These are phyloP conservation scores for Epithele typhae DNA, from an alignment of 768 basidiomycete genomes.

Conservation along the genomic window DNA sequence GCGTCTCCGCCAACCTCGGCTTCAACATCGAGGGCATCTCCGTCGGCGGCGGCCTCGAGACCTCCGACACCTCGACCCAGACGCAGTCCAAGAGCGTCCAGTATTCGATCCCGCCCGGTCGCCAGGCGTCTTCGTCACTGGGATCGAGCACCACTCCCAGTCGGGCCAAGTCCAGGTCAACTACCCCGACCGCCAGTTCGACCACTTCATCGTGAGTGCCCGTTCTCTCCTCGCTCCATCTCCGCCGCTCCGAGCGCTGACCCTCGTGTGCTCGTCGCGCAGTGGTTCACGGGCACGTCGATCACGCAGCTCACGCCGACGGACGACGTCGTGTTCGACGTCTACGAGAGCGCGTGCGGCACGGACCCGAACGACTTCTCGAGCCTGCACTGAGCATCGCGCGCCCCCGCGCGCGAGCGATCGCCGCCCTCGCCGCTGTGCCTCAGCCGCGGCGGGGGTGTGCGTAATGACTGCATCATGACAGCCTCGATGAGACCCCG, in stretches of 20 bases:
- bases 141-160: constrained; percentile 6
- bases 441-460: too few species aligned
- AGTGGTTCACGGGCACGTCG: constrained; percentile 1
- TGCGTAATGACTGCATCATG: too few species aligned
- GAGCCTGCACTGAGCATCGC: too few species aligned
- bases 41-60: constrained; percentile 6
- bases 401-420: too few species aligned
- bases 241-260: background rate
- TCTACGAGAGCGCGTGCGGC: constrained; percentile 2
- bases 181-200: constrained; percentile 3
- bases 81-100: constrained; percentile 4
- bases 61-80: background rate
- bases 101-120: constrained; percentile 2
- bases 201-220: constrained; percentile 8
- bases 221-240: too few species aligned
- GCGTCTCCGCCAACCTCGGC: constrained; percentile 5
- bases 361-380: background rate
- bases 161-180: constrained; percentile 13
- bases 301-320: background rate
- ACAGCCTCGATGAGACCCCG: too few species aligned
- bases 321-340: background rate
- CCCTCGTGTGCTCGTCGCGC: background rate
- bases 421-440: too few species aligned
- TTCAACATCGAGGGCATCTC: constrained; percentile 2
- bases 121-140: constrained; percentile 11